Evolutionary conservation across 2,329 filamentous ascomycete genomes (phyloP).

Genomic region (Oidium heveae): DNA sequence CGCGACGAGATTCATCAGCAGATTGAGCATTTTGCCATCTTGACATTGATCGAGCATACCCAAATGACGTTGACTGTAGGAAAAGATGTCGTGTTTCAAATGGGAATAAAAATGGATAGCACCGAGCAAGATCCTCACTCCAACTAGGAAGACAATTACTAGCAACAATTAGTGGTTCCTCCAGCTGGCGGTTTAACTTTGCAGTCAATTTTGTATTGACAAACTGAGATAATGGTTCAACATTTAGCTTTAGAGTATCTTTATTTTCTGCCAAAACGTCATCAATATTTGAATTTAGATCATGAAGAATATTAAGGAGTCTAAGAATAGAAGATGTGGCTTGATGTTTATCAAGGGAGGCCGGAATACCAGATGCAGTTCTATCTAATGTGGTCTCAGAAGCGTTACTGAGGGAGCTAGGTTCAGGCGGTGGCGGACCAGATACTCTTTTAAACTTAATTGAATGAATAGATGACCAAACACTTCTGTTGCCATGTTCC

Average conservation of each 20-base stretch:
- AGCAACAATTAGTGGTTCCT: conserved; percentile 88
- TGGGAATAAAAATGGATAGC: conserved; percentile 92
- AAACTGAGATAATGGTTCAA: conserved; percentile 75
- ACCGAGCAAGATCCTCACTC: conserved; percentile 80
- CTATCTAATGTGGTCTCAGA: conserved; percentile 25
- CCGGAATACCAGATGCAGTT: conserved; percentile 38
- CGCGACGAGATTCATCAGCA: conserved; percentile 53
- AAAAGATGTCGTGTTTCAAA: conserved; percentile 96
- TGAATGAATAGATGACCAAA: conserved; percentile 77
- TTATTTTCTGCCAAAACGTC: conserved; percentile 66
- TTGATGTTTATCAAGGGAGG: conserved; percentile 60
- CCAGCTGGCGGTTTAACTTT: conserved; percentile 86
- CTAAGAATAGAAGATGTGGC: conserved; percentile 70
- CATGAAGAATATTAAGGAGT: conserved; percentile 71
- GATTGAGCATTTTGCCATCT: conserved; percentile 86
- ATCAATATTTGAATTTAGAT: conserved; percentile 78
- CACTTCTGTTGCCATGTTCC: conserved; percentile 45
- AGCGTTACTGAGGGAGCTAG: conserved; percentile 31
- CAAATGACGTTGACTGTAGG: conserved; percentile 92
- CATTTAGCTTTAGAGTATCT: conserved; percentile 41
- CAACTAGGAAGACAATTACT: conserved; percentile 89
- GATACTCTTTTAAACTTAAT: conserved; percentile 76
- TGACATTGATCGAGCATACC: conserved; percentile 90
- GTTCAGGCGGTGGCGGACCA: conserved; percentile 56
- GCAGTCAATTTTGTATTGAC: conserved; percentile 97